Evolutionary conservation across 352 stramenopile genomes (phyloP).

Genomic region (Phytophthora sp.): DNA sequence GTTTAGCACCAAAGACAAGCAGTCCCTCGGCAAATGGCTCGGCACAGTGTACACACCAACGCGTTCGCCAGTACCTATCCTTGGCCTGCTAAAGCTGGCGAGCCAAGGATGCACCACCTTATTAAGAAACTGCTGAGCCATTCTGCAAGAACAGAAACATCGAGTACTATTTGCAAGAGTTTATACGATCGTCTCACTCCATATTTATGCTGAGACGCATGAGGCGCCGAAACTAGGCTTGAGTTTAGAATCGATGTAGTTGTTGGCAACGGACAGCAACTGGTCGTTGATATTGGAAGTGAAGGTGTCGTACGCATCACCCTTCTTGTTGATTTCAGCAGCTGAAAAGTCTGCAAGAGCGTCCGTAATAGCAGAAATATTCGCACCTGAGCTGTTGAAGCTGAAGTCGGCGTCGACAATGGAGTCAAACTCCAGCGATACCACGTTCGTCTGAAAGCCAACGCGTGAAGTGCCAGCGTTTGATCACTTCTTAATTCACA

Average conservation of each 20-base stretch:
- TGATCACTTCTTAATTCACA: slow-evolving; percentile 22
- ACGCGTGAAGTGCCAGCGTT: no score
- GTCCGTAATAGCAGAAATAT: slow-evolving; percentile 52
- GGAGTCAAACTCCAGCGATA: slow-evolving; percentile 47
- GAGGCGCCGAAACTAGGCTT: slow-evolving; percentile 48
- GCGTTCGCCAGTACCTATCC: slow-evolving; percentile 14
- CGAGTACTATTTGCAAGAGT: slow-evolving; percentile 3
- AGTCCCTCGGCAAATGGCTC: not conserved
- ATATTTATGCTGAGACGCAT: slow-evolving; percentile 26
- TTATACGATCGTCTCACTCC: not conserved
- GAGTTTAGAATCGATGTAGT: slow-evolving; percentile 47
- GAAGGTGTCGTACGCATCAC: slow-evolving; percentile 51
- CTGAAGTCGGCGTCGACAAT: slow-evolving; percentile 53
- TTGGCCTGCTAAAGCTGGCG: slow-evolving; percentile 5
- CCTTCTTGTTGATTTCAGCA: slow-evolving; percentile 64
- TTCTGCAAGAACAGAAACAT: not conserved
- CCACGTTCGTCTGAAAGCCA: no score
- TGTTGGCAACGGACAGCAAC: slow-evolving; percentile 49
- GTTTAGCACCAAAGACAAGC: not conserved
- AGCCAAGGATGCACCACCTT: not conserved
- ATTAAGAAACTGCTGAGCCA: not conserved
- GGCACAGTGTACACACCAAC: not conserved
- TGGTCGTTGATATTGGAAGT: slow-evolving; percentile 42
- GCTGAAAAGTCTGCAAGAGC: slow-evolving; percentile 47
- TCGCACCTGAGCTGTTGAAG: slow-evolving; percentile 40